Conservation (phyloP, 768 basidiomycete species). For the Leccinum pellstonianum region DNA sequence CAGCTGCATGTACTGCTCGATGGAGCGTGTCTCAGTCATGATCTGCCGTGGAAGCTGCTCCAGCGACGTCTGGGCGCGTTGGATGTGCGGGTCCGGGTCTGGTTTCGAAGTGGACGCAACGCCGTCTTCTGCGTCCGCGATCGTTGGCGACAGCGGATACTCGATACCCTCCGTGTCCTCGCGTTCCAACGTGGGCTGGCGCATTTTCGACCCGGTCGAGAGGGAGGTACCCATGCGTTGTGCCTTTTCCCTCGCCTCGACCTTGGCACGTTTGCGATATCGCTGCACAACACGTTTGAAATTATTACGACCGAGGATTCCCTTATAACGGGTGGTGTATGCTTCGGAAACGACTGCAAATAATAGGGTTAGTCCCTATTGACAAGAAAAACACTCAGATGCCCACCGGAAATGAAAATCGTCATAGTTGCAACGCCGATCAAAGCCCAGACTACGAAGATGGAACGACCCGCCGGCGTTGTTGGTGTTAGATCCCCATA, state of each 20-base stretch:
- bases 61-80: conserved; percentile 30
- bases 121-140: background rate
- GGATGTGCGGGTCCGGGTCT: conserved; percentile 5
- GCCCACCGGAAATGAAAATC: conserved; percentile 64
- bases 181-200: background rate
- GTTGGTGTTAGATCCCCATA: conserved; percentile 63
- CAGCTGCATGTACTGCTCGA: conserved; percentile 43
- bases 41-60: conserved; percentile 41
- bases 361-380: background rate
- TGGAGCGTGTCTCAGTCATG: conserved; percentile 35
- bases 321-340: conserved; percentile 64
- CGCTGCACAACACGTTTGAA: conserved; percentile 47
- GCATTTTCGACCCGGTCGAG: conserved; percentile 5
- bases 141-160: background rate
- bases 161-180: conserved; percentile 1
- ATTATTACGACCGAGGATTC: conserved; percentile 44
- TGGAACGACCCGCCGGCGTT: conserved; percentile 67
- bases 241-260: conserved; percentile 15
- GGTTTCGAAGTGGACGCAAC: conserved; percentile 5
- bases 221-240: conserved; percentile 1
- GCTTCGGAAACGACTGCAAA: conserved; percentile 61
- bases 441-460: conserved; percentile 79
- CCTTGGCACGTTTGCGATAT: conserved; percentile 37
- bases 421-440: conserved; percentile 77
- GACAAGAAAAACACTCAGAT: background rate